Percentiles rank a stretch among this genome's conserved stretches.
Evolutionary conservation across 371 early-diverging fungal genomes (phyloP).

Genomic region (Zopfochytrium polystomum): DNA sequence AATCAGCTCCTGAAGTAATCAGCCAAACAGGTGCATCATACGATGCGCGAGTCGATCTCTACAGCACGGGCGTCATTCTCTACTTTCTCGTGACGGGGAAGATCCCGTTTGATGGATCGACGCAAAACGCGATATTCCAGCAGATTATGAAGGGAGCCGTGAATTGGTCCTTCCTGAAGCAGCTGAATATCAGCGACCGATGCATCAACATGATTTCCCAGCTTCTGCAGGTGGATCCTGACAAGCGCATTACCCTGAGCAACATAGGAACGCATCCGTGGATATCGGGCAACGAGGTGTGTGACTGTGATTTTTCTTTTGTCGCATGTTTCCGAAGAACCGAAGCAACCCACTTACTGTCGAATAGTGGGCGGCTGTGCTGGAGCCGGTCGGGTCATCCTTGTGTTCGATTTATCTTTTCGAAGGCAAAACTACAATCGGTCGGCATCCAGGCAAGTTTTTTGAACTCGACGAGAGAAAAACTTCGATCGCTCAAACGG

Average conservation of each 20-base stretch:
- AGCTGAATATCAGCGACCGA: slow-evolving; percentile 3
- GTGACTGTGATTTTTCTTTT: too few species aligned
- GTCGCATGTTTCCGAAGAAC: not conserved
- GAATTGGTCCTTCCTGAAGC: slow-evolving; percentile 17
- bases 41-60: slow-evolving; percentile 32
- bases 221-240: slow-evolving; percentile 24
- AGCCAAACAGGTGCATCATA: slow-evolving; percentile 6
- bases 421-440: not conserved
- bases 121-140: slow-evolving; percentile 8
- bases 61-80: slow-evolving; percentile 35
- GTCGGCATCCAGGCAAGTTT: not conserved
- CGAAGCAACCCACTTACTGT: not conserved
- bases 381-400: not conserved
- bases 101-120: slow-evolving; percentile 14
- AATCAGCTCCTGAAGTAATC: slow-evolving; percentile 31
- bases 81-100: slow-evolving; percentile 30
- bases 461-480: not conserved
- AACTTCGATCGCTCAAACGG: too few species aligned
- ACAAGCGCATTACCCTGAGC: slow-evolving; percentile 8
- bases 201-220: slow-evolving; percentile 14
- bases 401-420: not conserved
- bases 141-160: slow-evolving; percentile 19
- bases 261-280: slow-evolving; percentile 19
- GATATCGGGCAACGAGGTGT: slow-evolving; percentile 15
- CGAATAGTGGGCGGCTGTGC: not conserved